Evolutionary conservation across 305 asterid species (phyloP).

Genomic region (Fraxinus greggii): DNA sequence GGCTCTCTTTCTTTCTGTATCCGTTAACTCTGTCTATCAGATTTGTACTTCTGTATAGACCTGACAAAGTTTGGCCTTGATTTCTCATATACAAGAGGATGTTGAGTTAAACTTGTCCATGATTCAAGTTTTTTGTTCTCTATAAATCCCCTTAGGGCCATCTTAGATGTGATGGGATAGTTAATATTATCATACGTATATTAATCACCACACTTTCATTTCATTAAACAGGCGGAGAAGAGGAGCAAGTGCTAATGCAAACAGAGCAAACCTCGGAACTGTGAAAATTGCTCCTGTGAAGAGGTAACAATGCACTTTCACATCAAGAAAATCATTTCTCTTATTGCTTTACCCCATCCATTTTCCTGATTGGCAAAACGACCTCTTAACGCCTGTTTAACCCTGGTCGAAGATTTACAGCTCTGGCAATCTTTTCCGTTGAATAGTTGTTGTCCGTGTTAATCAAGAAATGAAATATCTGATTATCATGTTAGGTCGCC

Average conservation of each 20-base stretch:
- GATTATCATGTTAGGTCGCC: background rate
- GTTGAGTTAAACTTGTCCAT: background rate
- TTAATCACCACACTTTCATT: slow-evolving; percentile 1
- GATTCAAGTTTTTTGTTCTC: background rate
- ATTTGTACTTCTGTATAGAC: background rate
- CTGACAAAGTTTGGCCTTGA: background rate
- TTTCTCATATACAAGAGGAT: background rate
- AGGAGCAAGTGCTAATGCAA: slow-evolving; percentile 25
- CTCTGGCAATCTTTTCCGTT: background rate
- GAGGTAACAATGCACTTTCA: slow-evolving; percentile 43
- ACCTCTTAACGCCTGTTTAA: background rate
- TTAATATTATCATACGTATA: background rate
- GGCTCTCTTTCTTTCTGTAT: background rate
- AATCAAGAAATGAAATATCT: background rate
- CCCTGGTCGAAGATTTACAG: background rate
- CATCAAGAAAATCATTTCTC: background rate
- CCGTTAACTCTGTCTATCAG: background rate
- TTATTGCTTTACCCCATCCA: background rate
- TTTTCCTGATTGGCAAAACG: background rate
- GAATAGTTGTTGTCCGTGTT: background rate
- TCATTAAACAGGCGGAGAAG: slow-evolving; percentile 45
- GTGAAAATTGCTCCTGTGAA: slow-evolving; percentile 36
- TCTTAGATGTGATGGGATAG: background rate
- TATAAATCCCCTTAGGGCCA: background rate
- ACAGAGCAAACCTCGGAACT: slow-evolving; percentile 41